Base-by-base conservation (phyloP, 139 green algal genomes). In the Asterochloris erici region DNA sequence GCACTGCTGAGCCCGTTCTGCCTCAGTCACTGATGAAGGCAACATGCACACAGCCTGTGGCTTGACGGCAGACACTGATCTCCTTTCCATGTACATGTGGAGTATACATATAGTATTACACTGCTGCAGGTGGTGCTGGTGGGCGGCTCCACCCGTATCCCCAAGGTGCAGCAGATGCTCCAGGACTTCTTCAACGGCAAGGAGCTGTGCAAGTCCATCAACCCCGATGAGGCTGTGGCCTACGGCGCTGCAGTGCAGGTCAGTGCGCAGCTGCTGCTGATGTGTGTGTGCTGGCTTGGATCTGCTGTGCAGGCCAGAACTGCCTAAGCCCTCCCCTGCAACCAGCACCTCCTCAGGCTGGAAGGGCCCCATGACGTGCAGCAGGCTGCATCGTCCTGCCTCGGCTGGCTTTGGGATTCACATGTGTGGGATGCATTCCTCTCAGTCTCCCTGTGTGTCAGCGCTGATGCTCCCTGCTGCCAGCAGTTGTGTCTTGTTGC, bases 141-240 rank as follows among this genome's bases (percentile, higher is more conserved):
- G 21, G 93, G 92, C 62, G 92, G 92, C 38, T 95, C 89, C 79
- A 99, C 96, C 13, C 94, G 96, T 82, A 99, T 99, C 85, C 97
- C 97, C 87, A 99, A 99, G 91, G 94, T 87, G 19, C 97, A 99
- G 91, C 79, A 90, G 80, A 88, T 99, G 86, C 93, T 99, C 75
- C 90, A 94, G 84, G 97, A 99, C 89, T 99, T 97, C 89, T 99
- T 99, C 94, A 98, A 98, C 83, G 96, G 97, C 86, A 98, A 98
- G 91, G 97, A 99, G 91, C 94, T 99, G 66, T 97, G 93, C 95
- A 98, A 99, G 91, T 92, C 74, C 86, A 99, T 99, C 94, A 99
- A 99, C 95, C 97, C 97, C 54, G 97, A 99, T 84, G 97, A 99
- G 92, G 97, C 97, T 23, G 97, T 99, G 24, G 97, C 97, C 21